phyloP scores from a whole-genome alignment of 2,329 filamentous ascomycete genomes.

The Paracoccidioides lutzii region DNA sequence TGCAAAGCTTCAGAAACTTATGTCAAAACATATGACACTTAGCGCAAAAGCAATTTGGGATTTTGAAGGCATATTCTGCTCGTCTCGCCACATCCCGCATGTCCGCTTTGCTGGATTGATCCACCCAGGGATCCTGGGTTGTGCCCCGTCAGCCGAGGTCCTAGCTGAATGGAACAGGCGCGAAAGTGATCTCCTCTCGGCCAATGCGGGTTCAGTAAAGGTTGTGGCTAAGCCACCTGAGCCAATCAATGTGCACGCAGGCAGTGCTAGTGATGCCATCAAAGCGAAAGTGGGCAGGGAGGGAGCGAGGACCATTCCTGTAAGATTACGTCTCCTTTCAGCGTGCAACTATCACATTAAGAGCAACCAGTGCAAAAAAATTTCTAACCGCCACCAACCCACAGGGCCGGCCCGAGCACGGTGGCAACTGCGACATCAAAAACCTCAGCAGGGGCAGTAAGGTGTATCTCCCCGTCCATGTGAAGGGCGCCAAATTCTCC shows the following conservation, averaged over 20 bases:
- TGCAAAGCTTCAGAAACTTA: not conserved
- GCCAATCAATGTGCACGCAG: slow-evolving; percentile 59
- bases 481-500: slow-evolving; percentile 74
- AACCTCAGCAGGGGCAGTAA: slow-evolving; percentile 68
- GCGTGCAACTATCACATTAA: too few species aligned
- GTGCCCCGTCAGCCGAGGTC: slow-evolving; percentile 67
- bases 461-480: slow-evolving; percentile 78
- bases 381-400: not conserved
- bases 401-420: slow-evolving; percentile 63
- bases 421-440: slow-evolving; percentile 87
- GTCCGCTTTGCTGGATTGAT: slow-evolving; percentile 83
- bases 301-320: slow-evolving; percentile 73
- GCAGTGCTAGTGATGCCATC: slow-evolving; percentile 43
- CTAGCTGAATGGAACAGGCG: slow-evolving; percentile 73
- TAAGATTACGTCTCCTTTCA: slow-evolving; percentile 14
- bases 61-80: slow-evolving; percentile 67
- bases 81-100: slow-evolving; percentile 71
- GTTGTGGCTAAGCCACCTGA: slow-evolving; percentile 68
- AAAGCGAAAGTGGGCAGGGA: slow-evolving; percentile 59
- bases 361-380: too few species aligned
- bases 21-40: not conserved
- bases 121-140: slow-evolving; percentile 83
- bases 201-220: slow-evolving; percentile 44
- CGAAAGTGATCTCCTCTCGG: slow-evolving; percentile 64
- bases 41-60: slow-evolving; percentile 62